Conservation (phyloP, 2,329 filamentous ascomycete species). For the Rutstroemia sp. region DNA sequence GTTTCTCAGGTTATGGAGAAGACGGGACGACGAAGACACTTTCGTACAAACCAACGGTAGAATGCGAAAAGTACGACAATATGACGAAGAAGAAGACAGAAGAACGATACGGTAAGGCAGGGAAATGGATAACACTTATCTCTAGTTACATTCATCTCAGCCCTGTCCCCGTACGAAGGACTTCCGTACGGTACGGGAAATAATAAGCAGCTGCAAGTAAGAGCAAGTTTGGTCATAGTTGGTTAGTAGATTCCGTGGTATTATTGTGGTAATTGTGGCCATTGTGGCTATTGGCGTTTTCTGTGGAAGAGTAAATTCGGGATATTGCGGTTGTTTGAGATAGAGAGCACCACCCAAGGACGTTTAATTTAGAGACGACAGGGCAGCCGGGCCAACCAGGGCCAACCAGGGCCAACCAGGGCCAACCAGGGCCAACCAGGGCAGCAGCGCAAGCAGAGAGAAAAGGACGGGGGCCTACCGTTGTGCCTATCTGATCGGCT, state of each 20-base stretch:
- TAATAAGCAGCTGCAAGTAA: conserved; percentile 10
- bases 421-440: not conserved
- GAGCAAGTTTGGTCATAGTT: not conserved
- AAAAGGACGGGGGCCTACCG: too few relatives aligned
- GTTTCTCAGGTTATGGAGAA: too few relatives aligned
- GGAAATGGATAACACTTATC: conserved; percentile 5
- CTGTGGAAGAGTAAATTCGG: not conserved
- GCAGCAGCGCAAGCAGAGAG: too few relatives aligned
- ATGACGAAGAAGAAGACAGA: conserved; percentile 15
- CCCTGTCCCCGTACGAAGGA: not conserved
- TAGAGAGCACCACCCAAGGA: conserved; percentile 35
- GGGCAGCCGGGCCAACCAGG: not conserved
- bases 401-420: not conserved
- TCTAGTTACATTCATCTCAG: conserved; percentile 4
- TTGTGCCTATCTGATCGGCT: not conserved
- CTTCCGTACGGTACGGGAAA: not conserved
- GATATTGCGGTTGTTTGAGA: conserved; percentile 39
- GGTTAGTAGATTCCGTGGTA: too few relatives aligned
- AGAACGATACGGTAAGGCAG: conserved; percentile 13
- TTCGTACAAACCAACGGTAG: too few relatives aligned
- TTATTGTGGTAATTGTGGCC: too few relatives aligned
- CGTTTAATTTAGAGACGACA: conserved; percentile 3
- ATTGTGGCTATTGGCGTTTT: not conserved
- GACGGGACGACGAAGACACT: too few relatives aligned
- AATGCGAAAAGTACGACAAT: conserved; percentile 10